Evolutionary conservation across 305 asterid species (phyloP), one percentile per base, ranked within the genome.

Genomic region (Ruellia speciosa): DNA sequence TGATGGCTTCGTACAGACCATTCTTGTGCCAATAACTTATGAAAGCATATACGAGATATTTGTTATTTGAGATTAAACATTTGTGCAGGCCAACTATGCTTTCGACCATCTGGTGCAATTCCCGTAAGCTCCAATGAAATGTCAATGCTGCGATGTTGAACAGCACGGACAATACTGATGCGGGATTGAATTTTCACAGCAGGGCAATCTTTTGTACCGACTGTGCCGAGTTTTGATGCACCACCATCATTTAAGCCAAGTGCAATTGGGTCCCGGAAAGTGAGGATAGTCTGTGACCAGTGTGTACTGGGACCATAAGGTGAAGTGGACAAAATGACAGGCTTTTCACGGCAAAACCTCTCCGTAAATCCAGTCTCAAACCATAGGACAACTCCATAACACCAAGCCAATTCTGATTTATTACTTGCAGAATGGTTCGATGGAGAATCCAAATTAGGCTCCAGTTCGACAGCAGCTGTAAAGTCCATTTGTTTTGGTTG

Each of bases 311-410:
- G 83, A 18, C 70, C 70, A 69, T 80, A 80, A n/a, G 94, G 98
- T 5, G 93, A 87, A 18, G 96, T 87, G 40, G 98, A 85, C 65
- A 90, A 66, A 52, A 14, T 49, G 14, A 77, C 83, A 0, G 98
- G 84, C 75, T 67, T 85, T 50, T 90, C 95, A 16, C 67, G 79
- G 53, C 98, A 85, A 66, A 87, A 85, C 68, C 96, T 79, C 67
- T 62, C 64, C 0, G 95, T 80, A 62, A 90, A 90, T 46, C 90
- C 95, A 19, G 92, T 87, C 17, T 85, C 96, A 15, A 90, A 87
- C 98, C 98, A 90, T 66, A 90, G 31, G 33, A 87, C 93, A 48
- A 87, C 65, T 70, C 96, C 98, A 58, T 90, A 73, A 63, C 98
- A 90, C 74, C 75, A 71, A 45, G 71, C 68, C 18, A 64, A 66